These are phyloP conservation scores for Trichomonas vaginalis DNA, from an alignment of 208 protist genomes.

Conservation along the genomic window DNA sequence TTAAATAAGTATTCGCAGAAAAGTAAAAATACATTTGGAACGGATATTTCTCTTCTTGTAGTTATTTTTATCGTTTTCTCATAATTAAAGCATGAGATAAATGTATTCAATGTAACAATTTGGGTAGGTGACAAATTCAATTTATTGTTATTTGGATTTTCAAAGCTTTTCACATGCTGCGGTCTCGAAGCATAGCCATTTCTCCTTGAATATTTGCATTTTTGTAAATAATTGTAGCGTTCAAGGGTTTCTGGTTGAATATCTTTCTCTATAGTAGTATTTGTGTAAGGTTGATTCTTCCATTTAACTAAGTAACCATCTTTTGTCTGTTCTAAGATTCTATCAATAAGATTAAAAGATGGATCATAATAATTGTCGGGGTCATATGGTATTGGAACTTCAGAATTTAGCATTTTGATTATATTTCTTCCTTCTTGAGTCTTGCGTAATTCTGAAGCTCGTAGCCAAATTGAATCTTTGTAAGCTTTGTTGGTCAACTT, in stretches of 20 bases:
- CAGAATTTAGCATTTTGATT: not conserved
- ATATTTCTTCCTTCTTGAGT: not conserved
- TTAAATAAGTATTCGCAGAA: not conserved
- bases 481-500: not conserved
- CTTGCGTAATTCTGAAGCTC: not conserved
- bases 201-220: not conserved
- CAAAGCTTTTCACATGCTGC: not conserved
- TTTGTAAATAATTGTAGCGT: not conserved
- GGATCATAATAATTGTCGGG: not conserved
- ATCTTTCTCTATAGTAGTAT: not conserved
- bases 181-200: not conserved
- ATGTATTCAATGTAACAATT: not conserved
- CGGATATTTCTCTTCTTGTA: not conserved
- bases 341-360: not conserved
- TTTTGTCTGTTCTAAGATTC: not conserved
- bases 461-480: not conserved
- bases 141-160: not conserved
- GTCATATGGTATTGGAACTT: not conserved
- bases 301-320: not conserved
- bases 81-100: not conserved
- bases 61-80: not conserved
- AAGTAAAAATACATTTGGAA: not conserved
- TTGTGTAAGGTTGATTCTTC: not conserved
- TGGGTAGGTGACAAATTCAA: not conserved
- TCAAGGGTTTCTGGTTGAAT: not conserved